These are phyloP conservation scores for Talaromyces sp. DNA, from an alignment of 2,329 filamentous ascomycete species.

Conservation along the genomic window DNA sequence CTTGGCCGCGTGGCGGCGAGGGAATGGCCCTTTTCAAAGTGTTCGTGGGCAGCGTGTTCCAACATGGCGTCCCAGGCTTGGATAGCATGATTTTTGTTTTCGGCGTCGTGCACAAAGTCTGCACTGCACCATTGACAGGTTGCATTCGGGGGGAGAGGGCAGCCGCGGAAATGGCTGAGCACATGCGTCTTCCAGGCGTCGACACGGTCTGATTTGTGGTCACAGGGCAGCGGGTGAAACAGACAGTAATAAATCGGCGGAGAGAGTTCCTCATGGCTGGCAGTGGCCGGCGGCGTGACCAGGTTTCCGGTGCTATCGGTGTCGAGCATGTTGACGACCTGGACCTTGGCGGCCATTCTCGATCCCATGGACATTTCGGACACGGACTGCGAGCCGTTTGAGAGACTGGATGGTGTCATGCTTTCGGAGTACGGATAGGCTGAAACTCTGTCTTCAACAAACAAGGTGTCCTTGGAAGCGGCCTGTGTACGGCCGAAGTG, in stretches of 20 bases:
- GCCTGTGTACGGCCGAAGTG: conserved; percentile 1
- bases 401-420: conserved; percentile 18
- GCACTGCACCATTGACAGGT: conserved; percentile 39
- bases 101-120: conserved; percentile 11
- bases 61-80: conserved; percentile 39
- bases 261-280: conserved; percentile 4
- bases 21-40: conserved; percentile 37
- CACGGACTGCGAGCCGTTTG: conserved; percentile 24
- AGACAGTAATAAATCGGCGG: conserved; percentile 29
- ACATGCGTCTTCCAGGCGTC: conserved; percentile 40
- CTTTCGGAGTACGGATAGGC: conserved; percentile 1
- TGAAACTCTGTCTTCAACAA: conserved; percentile 4
- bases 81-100: conserved; percentile 9
- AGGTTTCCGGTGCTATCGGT: conserved; percentile 25
- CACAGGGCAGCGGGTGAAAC: conserved; percentile 41
- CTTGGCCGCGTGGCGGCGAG: conserved; percentile 35
- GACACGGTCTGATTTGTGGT: conserved; percentile 31
- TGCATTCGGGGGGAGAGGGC: conserved; percentile 33
- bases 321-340: conserved; percentile 19
- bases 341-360: conserved; percentile 17
- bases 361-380: conserved; percentile 27
- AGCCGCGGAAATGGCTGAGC: conserved; percentile 38
- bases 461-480: conserved; percentile 2
- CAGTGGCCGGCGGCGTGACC: conserved; percentile 14
- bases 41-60: conserved; percentile 34